Evolutionary conservation across 345 rosid genomes (phyloP).

Genomic region (Alliaria petiolata): DNA sequence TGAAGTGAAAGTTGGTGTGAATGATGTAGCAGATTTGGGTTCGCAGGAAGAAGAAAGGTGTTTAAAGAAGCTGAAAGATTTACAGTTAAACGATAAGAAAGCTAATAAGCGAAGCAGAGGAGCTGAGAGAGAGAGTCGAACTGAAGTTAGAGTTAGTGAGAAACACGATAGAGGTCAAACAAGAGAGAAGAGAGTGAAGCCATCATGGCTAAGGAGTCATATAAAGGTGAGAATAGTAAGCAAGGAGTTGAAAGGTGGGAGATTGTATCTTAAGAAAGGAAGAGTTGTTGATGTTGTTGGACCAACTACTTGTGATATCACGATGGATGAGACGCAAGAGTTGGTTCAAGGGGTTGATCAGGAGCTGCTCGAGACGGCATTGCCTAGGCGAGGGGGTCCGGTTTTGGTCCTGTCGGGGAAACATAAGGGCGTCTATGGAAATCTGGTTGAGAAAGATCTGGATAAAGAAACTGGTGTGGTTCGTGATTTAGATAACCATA

Average conservation of each 20-base stretch:
- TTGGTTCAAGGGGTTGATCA: conserved; percentile 72
- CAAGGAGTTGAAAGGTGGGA: conserved; percentile 68
- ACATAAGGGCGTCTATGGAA: conserved; percentile 65
- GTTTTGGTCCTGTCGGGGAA: conserved; percentile 64
- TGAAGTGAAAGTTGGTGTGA: conserved; percentile 41
- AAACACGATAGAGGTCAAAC: conserved; percentile 24
- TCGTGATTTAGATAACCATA: conserved; percentile 56
- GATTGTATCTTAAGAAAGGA: conserved; percentile 71
- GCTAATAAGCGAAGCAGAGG: conserved; percentile 27
- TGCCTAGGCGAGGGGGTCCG: conserved; percentile 64
- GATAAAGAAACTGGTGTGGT: conserved; percentile 66
- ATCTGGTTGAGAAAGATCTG: conserved; percentile 59
- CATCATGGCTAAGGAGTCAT: conserved; percentile 68
- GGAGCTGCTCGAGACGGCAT: conserved; percentile 77
- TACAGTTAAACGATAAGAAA: conserved; percentile 19
- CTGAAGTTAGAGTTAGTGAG: conserved; percentile 22
- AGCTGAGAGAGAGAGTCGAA: conserved; percentile 18
- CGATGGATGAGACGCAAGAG: conserved; percentile 71
- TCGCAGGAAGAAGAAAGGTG: conserved; percentile 64
- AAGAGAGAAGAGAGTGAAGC: conserved; percentile 23
- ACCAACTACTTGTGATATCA: conserved; percentile 61
- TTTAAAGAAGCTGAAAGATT: conserved; percentile 47
- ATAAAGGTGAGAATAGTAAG: conserved; percentile 69
- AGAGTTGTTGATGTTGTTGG: conserved; percentile 76
- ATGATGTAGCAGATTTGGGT: conserved; percentile 62